A percentile compares a stretch with the other conserved stretches of the same genome.
Conservation (phyloP, 2,329 filamentous ascomycete species). For the Beauveria rudraprayagi region DNA sequence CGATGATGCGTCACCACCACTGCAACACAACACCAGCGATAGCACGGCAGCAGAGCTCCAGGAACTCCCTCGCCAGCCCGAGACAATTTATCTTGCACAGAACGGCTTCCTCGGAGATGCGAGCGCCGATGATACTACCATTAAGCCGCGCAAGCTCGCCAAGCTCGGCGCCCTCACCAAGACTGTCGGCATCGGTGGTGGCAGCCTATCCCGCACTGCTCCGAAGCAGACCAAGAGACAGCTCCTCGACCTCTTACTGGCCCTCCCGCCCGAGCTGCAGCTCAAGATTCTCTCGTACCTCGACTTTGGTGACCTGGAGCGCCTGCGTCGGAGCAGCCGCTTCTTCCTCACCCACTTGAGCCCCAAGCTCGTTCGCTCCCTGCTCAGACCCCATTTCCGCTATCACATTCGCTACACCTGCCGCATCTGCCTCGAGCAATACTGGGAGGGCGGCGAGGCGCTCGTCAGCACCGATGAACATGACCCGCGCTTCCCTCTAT, state of each 20-base stretch:
- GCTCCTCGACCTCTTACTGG: slow-evolving; percentile 19
- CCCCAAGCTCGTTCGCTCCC: slow-evolving; percentile 25
- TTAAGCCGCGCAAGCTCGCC: background rate
- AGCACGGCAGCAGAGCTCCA: background rate
- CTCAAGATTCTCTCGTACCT: slow-evolving; percentile 32
- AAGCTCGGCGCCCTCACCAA: background rate
- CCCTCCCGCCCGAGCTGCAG: slow-evolving; percentile 34
- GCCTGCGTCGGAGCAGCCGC: slow-evolving; percentile 33
- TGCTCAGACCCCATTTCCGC: slow-evolving; percentile 27
- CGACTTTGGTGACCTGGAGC: slow-evolving; percentile 35
- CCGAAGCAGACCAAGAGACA: background rate
- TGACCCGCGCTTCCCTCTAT: slow-evolving; percentile 28
- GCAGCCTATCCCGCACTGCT: background rate
- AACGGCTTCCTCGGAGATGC: background rate
- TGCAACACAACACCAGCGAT: background rate
- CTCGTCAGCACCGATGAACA: slow-evolving; percentile 25
- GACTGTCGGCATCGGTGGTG: background rate
- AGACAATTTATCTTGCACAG: background rate
- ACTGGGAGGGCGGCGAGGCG: slow-evolving; percentile 19
- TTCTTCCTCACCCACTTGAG: slow-evolving; percentile 28
- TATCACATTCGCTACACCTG: slow-evolving; percentile 30
- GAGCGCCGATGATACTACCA: background rate
- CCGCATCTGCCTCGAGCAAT: slow-evolving; percentile 29
- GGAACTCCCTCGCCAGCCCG: background rate
- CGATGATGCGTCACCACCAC: background rate